phyloP scores from a whole-genome alignment of 768 basidiomycete species.

The Collybia nuda region DNA sequence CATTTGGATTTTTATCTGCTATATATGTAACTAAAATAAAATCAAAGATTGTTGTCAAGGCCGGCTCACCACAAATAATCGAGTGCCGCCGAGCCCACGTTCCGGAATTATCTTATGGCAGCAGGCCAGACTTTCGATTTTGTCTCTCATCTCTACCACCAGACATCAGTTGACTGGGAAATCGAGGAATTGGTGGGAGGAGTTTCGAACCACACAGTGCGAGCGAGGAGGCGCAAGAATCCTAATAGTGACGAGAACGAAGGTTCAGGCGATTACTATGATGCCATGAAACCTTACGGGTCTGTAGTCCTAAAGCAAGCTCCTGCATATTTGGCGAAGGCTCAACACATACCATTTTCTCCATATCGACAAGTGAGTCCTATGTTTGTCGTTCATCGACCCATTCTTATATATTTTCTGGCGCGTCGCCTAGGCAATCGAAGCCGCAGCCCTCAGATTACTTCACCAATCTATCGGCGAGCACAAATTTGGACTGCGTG shows the following conservation, averaged over 20 bases:
- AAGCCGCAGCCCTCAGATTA: slow-evolving; percentile 1
- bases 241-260: not conserved
- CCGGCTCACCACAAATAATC: too few relatives aligned
- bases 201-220: slow-evolving; percentile 1
- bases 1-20: too few relatives aligned
- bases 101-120: not conserved
- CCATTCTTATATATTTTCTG: not conserved
- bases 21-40: too few relatives aligned
- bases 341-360: slow-evolving; percentile 5
- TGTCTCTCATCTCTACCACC: not conserved
- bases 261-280: not conserved
- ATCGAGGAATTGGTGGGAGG: not conserved
- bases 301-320: slow-evolving; percentile 5
- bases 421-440: slow-evolving; percentile 5
- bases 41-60: too few relatives aligned
- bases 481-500: not conserved
- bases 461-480: not conserved
- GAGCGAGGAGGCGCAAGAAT: not conserved
- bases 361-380: slow-evolving; percentile 7
- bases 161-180: slow-evolving; percentile 1
- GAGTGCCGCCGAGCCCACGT: not conserved
- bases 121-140: slow-evolving; percentile 5
- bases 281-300: not conserved
- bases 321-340: slow-evolving; percentile 3
- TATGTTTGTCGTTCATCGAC: not conserved